These are phyloP conservation scores for Groenewaldozyma salmanticensis DNA, from an alignment of 805 yeast genomes.

Conservation along the genomic window DNA sequence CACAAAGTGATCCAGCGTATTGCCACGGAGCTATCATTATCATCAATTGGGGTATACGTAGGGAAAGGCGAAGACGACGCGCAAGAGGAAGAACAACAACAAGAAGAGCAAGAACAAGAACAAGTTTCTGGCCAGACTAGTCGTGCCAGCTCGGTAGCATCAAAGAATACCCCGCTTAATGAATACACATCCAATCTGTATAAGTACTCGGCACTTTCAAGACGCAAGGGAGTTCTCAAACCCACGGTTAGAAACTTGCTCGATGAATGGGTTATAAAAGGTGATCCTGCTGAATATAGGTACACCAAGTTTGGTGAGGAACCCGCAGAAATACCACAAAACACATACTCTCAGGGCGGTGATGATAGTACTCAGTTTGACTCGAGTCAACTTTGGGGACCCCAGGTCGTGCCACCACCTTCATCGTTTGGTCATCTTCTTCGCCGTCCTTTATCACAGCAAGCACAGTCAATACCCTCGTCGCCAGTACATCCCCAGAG, in stretches of 20 bases:
- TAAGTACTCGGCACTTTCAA: neutral
- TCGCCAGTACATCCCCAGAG: neutral
- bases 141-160: too few relatives aligned
- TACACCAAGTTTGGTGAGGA: neutral
- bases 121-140: too few relatives aligned
- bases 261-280: neutral
- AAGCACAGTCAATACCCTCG: neutral
- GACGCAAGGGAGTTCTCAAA: too few relatives aligned
- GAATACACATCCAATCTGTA: neutral
- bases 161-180: too few relatives aligned
- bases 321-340: neutral
- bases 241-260: neutral
- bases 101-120: too few relatives aligned
- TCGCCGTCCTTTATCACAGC: too few relatives aligned
- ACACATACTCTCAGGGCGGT: neutral
- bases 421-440: too few relatives aligned
- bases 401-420: too few relatives aligned
- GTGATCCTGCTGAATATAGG: neutral
- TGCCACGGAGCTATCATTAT: conserved; percentile 13
- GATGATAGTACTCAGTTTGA: too few relatives aligned
- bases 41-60: conserved; percentile 7
- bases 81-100: too few relatives aligned
- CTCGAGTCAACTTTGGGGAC: too few relatives aligned
- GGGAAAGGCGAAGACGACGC: too few relatives aligned
- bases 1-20: conserved; percentile 11